Evolutionary conservation across 1,139 yeast species (phyloP).

Genomic region (Nakaseomyces kungkrabaensis): DNA sequence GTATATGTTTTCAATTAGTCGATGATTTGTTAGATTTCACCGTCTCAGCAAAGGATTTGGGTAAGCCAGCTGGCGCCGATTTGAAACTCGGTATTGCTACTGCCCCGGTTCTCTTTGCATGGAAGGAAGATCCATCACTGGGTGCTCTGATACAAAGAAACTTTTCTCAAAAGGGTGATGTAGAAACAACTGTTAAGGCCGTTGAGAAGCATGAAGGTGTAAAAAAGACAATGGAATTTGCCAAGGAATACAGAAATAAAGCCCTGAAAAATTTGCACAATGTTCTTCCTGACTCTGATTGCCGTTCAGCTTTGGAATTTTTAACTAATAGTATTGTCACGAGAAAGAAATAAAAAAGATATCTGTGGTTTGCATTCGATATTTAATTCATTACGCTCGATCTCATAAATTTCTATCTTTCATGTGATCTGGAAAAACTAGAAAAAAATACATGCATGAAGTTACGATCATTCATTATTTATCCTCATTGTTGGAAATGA

Average conservation of each 20-base stretch:
- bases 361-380: not conserved
- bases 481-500: not conserved
- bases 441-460: too few relatives aligned
- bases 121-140: slow-evolving; percentile 78
- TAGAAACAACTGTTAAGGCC: slow-evolving; percentile 64
- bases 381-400: too few relatives aligned
- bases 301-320: slow-evolving; percentile 78
- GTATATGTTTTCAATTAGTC: slow-evolving; percentile 90
- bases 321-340: slow-evolving; percentile 77
- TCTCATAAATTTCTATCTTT: too few relatives aligned
- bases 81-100: slow-evolving; percentile 90
- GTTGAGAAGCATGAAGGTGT: slow-evolving; percentile 70
- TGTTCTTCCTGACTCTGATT: slow-evolving; percentile 74
- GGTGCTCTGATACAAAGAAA: slow-evolving; percentile 80
- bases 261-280: slow-evolving; percentile 63
- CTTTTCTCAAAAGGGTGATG: slow-evolving; percentile 73
- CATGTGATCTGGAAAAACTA: too few relatives aligned
- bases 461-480: not conserved
- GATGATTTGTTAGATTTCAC: slow-evolving; percentile 96
- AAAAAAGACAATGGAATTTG: slow-evolving; percentile 64
- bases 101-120: slow-evolving; percentile 91
- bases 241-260: slow-evolving; percentile 61
- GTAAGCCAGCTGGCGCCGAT: slow-evolving; percentile 95
- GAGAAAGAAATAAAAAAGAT: slow-evolving; percentile 47
- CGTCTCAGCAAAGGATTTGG: slow-evolving; percentile 67